Evolutionary conservation across 768 basidiomycete genomes (phyloP), one percentile per base, ranked within the genome.

Genomic region (Tylopilus rubrobrunneus): DNA sequence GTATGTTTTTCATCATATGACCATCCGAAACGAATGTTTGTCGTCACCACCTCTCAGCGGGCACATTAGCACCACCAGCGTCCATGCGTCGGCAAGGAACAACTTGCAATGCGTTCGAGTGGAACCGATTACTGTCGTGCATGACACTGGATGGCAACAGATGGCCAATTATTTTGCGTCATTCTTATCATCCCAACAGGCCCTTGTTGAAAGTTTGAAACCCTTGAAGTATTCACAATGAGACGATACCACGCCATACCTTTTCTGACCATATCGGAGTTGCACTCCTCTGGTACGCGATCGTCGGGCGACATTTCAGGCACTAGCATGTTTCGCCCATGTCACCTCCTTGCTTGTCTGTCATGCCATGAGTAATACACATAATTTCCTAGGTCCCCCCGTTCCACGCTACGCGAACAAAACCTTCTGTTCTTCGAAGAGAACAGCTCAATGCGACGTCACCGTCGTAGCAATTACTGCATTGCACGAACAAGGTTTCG

Each of bases 1-100:
- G n/a, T 47, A 58, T 53, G 50, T 48, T 45, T 44, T 41, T 51
- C 33, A 47, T 60, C 58, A 28, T 39, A 60, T 14, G 34, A 4
- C 51, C 51, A 36, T 4, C 8, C 9, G 8, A 25, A 33, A 23
- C 44, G 9, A 37, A 51, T 34, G 43, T 37, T 45, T 27, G 45
- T 34, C 33, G 14, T 29, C 31, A 8, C 31, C 31, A 31, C 7
- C 10, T 31, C 4, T 25, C 25, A 2, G 25, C 25, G 25, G 25
- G 25, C 25, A 25, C 25, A 8, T 31, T 31, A 31, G 31, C 31
- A 4, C 31, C 31, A 31, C 31, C 31, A 31, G 31, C 31, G 31
- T 31, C 31, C 47, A 47, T n/a, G 45, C 46, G 46, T 48, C 52
- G 46, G 46, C 40, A 34, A 34, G 15, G 9, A 2, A 34, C 34